phyloP scores from a whole-genome alignment of 768 basidiomycete species.

The Fistulinella prunicolor region DNA sequence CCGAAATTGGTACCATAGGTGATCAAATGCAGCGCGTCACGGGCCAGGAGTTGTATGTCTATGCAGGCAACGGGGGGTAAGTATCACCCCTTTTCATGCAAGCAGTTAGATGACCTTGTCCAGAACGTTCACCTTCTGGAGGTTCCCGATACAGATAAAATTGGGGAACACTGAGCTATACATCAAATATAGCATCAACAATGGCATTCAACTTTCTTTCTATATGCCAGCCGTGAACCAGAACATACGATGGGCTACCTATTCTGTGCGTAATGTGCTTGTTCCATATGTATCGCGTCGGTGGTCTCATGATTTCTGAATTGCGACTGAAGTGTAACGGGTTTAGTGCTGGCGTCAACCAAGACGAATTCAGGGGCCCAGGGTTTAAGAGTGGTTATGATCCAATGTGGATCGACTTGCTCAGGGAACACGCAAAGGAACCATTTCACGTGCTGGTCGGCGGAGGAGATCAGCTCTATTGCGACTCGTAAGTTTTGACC shows the following conservation, averaged over 20 bases:
- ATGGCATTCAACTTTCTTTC: slow-evolving; percentile 74
- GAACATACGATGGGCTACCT: slow-evolving; percentile 89
- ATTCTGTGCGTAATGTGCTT: slow-evolving; percentile 56
- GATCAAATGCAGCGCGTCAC: slow-evolving; percentile 42
- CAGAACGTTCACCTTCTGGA: slow-evolving; percentile 92
- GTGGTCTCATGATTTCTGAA: background rate
- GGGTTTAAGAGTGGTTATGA: slow-evolving; percentile 82
- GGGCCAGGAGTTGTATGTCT: slow-evolving; percentile 75
- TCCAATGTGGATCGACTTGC: slow-evolving; percentile 92
- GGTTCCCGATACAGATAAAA: slow-evolving; percentile 84
- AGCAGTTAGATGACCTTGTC: background rate
- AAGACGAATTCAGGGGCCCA: slow-evolving; percentile 79
- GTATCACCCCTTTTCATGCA: slow-evolving; percentile 13
- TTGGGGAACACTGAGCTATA: slow-evolving; percentile 67
- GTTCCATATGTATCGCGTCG: background rate
- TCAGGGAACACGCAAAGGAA: slow-evolving; percentile 69
- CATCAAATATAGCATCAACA: slow-evolving; percentile 80
- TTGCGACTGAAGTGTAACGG: slow-evolving; percentile 66
- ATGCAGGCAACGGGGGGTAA: slow-evolving; percentile 54
- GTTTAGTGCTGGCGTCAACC: slow-evolving; percentile 86
- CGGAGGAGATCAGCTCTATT: slow-evolving; percentile 92
- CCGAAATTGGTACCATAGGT: slow-evolving; percentile 14
- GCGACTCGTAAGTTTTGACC: slow-evolving; percentile 55
- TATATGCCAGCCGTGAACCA: slow-evolving; percentile 75
- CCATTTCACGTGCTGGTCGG: slow-evolving; percentile 93